Conservation (phyloP, 768 basidiomycete species). For the Lanmaoa pseudosensibilis region DNA sequence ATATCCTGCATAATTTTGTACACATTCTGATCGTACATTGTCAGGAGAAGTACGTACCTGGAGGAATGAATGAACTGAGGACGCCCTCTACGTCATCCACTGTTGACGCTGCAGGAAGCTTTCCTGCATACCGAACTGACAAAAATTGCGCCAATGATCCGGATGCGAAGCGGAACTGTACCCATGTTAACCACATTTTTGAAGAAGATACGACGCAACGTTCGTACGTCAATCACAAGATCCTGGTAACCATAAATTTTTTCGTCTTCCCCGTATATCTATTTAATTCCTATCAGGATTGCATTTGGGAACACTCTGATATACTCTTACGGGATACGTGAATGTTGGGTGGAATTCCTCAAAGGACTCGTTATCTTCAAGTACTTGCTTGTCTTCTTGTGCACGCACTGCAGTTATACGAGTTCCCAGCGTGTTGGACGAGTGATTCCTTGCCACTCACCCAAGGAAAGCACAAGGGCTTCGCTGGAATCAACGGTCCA, state of each 20-base stretch:
- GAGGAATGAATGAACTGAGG: constrained; percentile 73
- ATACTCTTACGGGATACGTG: constrained; percentile 84
- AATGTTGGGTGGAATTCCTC: constrained; percentile 81
- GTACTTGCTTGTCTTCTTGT: constrained; percentile 57
- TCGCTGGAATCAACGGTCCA: constrained; percentile 85
- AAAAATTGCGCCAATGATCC: constrained; percentile 83
- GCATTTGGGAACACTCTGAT: background rate
- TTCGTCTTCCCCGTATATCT: constrained; percentile 97
- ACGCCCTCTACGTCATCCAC: constrained; percentile 87
- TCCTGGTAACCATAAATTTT: constrained; percentile 93
- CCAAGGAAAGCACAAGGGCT: constrained; percentile 71
- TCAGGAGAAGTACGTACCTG: constrained; percentile 42
- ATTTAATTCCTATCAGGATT: constrained; percentile 4
- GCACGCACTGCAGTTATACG: constrained; percentile 56
- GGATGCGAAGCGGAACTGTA: constrained; percentile 80
- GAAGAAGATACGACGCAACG: background rate
- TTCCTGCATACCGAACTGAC: constrained; percentile 62
- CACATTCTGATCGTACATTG: background rate
- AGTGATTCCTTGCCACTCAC: constrained; percentile 39
- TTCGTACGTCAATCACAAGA: constrained; percentile 76
- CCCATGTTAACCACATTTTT: constrained; percentile 1
- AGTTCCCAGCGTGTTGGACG: constrained; percentile 1
- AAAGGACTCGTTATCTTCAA: constrained; percentile 57
- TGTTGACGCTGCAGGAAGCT: constrained; percentile 61
- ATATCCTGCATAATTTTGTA: constrained; percentile 50